Evolutionary conservation across 1,284 basidiomycete genomes (phyloP), one percentile per base, ranked within the genome.

Genomic region (Flammula alnicola): DNA sequence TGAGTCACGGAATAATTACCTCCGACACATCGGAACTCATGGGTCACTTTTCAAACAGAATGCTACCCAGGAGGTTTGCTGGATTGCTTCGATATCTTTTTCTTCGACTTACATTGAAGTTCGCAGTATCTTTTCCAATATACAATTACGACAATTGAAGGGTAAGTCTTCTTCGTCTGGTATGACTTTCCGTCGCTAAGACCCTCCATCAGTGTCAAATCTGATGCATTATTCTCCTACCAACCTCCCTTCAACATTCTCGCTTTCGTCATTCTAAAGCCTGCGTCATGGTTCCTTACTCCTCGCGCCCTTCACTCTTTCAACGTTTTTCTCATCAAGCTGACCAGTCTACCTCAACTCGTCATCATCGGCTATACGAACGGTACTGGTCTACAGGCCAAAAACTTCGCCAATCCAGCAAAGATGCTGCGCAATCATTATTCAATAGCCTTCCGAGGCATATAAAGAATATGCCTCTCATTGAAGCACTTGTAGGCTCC

Each of bases 151-250:
- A 95, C 93, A 0, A 89, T 97, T 45, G 91, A 95, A 75, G 92
- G 93, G 88, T 88, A 58, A 56, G 77, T 54, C 20, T 6, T 25
- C 7, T 29, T 43, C n/a, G n/a, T 46, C 36, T 46, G 20, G 17
- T 11, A 9, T 20, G 30, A 10, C 14, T 14, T 29, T 26, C 19
- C 25, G 10, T 42, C 52, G 26, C 37, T 46, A 25, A 36, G 40
- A 56, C 10, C 17, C 12, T 29, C 26, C 42, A 11, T 17, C 55
- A 91, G 89, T 7, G 88, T 93, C 63, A 93, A 93, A 66, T 86
- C 86, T 5, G 92, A 95, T 65, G 89, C 90, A 0, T 73, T 96
- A n/a, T 93, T 95, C 72, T 92, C 88, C 43, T 95, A 95, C 64
- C 85, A 93, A 57, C 91, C 89, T 1, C 91, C 92, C 0, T 92